Conservation (phyloP, 192 early-diverging fungal genomes). For the Phlyctochytrium planicorne region DNA sequence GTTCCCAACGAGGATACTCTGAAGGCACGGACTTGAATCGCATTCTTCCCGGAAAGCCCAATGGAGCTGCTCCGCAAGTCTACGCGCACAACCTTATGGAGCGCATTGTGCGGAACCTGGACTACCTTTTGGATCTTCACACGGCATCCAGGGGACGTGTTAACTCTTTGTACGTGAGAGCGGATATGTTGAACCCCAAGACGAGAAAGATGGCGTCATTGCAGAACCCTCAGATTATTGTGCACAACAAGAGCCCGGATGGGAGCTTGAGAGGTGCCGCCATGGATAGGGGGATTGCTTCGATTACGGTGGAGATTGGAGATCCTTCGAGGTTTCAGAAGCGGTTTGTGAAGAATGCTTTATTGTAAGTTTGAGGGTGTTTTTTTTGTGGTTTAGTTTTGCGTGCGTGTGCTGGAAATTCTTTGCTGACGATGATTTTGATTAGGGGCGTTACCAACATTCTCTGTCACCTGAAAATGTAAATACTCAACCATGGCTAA, state of each 20-base stretch:
- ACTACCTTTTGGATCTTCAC: slow-evolving; percentile 71
- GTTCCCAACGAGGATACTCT: slow-evolving; percentile 64
- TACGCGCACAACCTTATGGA: slow-evolving; percentile 71
- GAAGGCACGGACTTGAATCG: slow-evolving; percentile 76
- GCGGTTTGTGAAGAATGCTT: slow-evolving; percentile 61
- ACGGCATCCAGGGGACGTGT: slow-evolving; percentile 68
- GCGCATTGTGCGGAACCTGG: slow-evolving; percentile 65
- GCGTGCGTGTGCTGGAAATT: too few relatives aligned
- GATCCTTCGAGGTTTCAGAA: slow-evolving; percentile 75
- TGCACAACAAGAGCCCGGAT: slow-evolving; percentile 64
- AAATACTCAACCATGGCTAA: neutral
- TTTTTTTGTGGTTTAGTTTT: slow-evolving; percentile 39
- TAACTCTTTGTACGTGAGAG: slow-evolving; percentile 73
- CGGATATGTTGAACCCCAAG: slow-evolving; percentile 65
- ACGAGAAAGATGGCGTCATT: slow-evolving; percentile 50
- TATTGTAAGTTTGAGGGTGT: slow-evolving; percentile 62
- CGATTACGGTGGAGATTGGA: slow-evolving; percentile 78
- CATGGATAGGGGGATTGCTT: slow-evolving; percentile 61
- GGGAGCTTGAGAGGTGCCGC: slow-evolving; percentile 71
- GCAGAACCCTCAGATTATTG: slow-evolving; percentile 55
- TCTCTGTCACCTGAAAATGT: slow-evolving; percentile 52
- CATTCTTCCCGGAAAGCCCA: slow-evolving; percentile 65
- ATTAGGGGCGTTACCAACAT: slow-evolving; percentile 12
- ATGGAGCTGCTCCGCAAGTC: slow-evolving; percentile 66
- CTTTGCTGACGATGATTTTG: too few relatives aligned